These are phyloP conservation scores for Hyaloscypha hepaticicola DNA, from an alignment of 495 filamentous ascomycete genomes.

Conservation along the genomic window DNA sequence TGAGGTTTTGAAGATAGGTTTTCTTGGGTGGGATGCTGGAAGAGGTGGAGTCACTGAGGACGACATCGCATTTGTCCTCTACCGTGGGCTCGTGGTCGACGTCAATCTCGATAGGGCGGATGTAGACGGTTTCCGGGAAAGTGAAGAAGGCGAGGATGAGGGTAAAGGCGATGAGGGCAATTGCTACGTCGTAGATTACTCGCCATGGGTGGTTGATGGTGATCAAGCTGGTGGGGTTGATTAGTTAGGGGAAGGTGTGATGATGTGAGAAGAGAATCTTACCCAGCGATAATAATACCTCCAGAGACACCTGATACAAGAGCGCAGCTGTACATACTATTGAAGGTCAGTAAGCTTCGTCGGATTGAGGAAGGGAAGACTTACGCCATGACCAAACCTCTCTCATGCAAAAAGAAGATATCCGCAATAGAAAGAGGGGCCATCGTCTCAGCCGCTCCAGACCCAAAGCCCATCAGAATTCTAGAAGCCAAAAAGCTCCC, in stretches of 20 bases:
- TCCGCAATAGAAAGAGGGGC: conserved; percentile 55
- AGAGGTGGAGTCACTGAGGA: not conserved
- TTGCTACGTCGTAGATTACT: conserved; percentile 49
- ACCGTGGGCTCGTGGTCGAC: not conserved
- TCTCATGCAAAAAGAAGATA: conserved; percentile 56
- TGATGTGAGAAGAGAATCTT: not conserved
- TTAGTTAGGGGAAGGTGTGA: not conserved
- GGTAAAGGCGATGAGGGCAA: conserved; percentile 43
- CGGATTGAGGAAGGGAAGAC: conserved; percentile 1
- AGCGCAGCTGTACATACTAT: conserved; percentile 46
- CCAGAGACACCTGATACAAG: conserved; percentile 44
- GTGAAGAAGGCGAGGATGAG: conserved; percentile 48
- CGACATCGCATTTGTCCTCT: not conserved
- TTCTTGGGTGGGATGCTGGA: conserved; percentile 23
- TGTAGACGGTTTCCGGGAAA: conserved; percentile 54
- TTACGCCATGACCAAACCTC: conserved; percentile 46
- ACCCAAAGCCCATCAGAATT: conserved; percentile 50
- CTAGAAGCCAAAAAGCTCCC: conserved; percentile 43
- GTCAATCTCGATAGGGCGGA: conserved; percentile 26
- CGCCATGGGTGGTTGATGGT: conserved; percentile 49
- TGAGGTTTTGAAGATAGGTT: conserved; percentile 39
- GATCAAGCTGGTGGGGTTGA: conserved; percentile 40
- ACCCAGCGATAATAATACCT: conserved; percentile 50
- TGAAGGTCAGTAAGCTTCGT: not conserved
- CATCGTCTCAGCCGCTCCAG: conserved; percentile 54